Base-by-base conservation (phyloP, 2,329 filamentous ascomycete genomes). In the Trichoderma gracile region DNA sequence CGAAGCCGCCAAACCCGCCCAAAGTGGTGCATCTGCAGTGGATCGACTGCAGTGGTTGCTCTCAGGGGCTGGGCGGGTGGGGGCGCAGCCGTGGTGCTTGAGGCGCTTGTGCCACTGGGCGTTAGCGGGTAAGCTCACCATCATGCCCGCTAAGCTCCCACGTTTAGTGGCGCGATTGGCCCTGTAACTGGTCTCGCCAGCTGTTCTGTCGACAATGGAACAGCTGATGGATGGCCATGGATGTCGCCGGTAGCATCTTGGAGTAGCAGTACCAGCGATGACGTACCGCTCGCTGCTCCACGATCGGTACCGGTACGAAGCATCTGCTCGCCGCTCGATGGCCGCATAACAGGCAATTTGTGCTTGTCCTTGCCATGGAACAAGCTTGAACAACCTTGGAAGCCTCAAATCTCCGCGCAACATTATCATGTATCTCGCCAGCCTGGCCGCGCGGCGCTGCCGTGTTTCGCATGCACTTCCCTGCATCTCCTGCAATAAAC, bases 391-490 rank as follows among this genome's bases (percentile, higher is more conserved):
- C 25, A 27, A n/a, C n/a, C n/a, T n/a, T n/a, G n/a, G n/a, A n/a
- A 5, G 49, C 63, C 49, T 53, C 49, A 46, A 65, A 65, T 65
- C 23, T 65, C 63, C 49, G 49, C 27, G 38, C 14, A 40, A 27
- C 7, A 27, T 5, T 27, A 27, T 27, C 1, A 27, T 27, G 19
- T 23, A 38, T 46, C 19, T 45, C 59, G 38, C 23, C 49, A 38
- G 17, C 59, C 59, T 27, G 47, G 59, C 19, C 59, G 30, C 30
- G 40, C 59, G 59, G 59, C 59, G 47, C 47, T 23, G 59, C 54
- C 62, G 53, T 65, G 63, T 65, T 65, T 64, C 54, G 60, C 52
- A 63, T 56, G 60, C 17, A 45, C 49, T 63, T 56, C 30, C 52
- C 23, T 56, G 43, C 27, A 33, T 17, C 46, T 64, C 55, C 62